Conservation (phyloP, 2,329 filamentous ascomycete species). For the Nemania abortiva region DNA sequence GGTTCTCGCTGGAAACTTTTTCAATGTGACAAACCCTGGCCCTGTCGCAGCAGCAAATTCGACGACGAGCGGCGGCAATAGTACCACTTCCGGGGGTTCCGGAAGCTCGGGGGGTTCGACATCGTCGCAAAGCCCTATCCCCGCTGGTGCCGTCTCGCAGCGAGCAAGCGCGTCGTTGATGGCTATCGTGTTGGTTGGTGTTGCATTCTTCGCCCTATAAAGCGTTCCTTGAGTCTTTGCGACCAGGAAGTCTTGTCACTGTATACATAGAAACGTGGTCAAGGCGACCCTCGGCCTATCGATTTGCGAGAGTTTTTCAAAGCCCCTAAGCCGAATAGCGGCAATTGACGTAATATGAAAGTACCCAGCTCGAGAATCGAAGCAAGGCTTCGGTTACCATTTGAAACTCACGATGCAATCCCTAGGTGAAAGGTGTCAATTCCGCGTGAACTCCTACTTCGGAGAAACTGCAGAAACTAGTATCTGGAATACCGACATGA, state of each 20-base stretch:
- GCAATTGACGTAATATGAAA: neutral
- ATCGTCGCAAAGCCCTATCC: constrained; percentile 37
- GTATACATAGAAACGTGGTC: constrained; percentile 12
- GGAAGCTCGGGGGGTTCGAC: constrained; percentile 23
- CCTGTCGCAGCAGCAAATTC: constrained; percentile 23
- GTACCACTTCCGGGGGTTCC: constrained; percentile 34
- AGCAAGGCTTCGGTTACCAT: too few species aligned
- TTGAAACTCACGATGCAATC: constrained; percentile 8
- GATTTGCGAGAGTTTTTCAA: neutral
- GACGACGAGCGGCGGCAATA: constrained; percentile 18
- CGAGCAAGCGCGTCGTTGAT: constrained; percentile 44
- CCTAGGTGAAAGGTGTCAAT: neutral
- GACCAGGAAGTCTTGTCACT: neutral
- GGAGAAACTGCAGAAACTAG: constrained; percentile 17
- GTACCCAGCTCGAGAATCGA: neutral
- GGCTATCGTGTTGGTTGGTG: constrained; percentile 42
- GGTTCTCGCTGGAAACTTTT: constrained; percentile 53
- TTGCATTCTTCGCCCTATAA: constrained; percentile 45
- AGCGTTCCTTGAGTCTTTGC: neutral
- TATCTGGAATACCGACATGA: constrained; percentile 13
- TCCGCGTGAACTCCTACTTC: constrained; percentile 22
- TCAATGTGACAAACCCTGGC: constrained; percentile 52
- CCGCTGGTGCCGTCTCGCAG: constrained; percentile 38
- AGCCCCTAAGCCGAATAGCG: neutral
- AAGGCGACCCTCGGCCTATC: neutral